Evolutionary conservation across 192 early-diverging fungal genomes (phyloP).

Genomic region (Cladochytrium replicatum): DNA sequence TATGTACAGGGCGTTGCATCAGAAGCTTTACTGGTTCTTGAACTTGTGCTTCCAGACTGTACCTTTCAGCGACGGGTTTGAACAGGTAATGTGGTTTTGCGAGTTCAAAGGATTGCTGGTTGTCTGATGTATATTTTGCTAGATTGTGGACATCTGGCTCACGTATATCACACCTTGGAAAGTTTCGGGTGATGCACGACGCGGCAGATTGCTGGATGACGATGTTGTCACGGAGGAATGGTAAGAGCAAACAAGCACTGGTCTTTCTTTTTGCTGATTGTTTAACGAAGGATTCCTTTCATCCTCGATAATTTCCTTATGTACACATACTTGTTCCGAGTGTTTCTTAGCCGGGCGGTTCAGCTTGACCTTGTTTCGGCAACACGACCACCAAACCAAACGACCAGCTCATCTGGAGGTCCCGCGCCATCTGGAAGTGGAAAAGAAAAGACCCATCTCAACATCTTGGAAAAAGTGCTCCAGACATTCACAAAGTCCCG

Average conservation of each 20-base stretch:
- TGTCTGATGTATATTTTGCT: no score
- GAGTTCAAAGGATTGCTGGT: no score
- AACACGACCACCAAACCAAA: no score
- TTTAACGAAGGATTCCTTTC: conserved; percentile 15
- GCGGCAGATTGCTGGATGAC: conserved; percentile 7
- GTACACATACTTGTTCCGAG: conserved; percentile 20
- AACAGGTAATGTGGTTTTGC: no score
- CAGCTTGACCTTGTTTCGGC: no score
- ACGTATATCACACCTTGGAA: conserved; percentile 29
- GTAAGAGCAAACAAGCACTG: conserved; percentile 5
- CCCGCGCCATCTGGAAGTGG: no score
- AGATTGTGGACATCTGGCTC: conserved; percentile 32
- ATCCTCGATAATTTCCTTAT: conserved; percentile 27
- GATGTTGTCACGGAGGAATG: conserved; percentile 6
- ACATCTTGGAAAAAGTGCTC: no score
- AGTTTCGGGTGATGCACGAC: neutral
- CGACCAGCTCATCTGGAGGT: no score
- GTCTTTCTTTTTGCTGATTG: neutral
- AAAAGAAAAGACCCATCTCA: no score
- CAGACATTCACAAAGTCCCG: no score
- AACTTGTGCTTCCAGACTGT: conserved; percentile 13
- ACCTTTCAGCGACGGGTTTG: conserved; percentile 19
- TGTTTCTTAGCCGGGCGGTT: conserved; percentile 22
- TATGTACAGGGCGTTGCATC: conserved; percentile 15
- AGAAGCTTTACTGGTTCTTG: conserved; percentile 25